Percentiles rank a stretch among this genome's conserved stretches.
Conservation (phyloP, 345 rosid species). For the Eucalyptus sp. region DNA sequence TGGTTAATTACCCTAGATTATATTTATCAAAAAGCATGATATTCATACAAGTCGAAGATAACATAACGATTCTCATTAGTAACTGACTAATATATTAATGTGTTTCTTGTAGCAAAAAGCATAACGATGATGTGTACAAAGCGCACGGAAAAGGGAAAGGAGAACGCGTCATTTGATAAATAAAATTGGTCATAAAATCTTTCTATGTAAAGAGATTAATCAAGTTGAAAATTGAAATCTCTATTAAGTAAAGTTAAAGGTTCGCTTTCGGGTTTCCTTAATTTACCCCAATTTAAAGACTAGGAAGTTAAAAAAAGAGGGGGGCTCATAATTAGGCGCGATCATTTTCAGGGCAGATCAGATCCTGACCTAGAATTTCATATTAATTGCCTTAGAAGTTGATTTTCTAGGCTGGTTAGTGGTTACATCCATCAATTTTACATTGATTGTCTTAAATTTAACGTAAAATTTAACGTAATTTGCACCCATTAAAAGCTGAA, state of each 20-base stretch:
- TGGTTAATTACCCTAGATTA: not conserved
- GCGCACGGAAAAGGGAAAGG: not conserved
- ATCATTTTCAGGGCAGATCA: not conserved
- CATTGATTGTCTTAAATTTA: not conserved
- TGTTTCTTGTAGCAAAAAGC: not conserved
- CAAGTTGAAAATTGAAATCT: not conserved
- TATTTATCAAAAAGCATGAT: not conserved
- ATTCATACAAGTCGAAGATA: not conserved
- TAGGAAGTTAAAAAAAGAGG: not conserved
- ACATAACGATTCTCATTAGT: not conserved
- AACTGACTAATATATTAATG: not conserved
- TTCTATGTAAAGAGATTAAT: not conserved
- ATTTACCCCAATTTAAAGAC: not conserved
- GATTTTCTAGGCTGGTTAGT: not conserved
- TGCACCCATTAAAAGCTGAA: not conserved
- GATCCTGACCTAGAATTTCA: not conserved
- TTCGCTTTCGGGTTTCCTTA: not conserved
- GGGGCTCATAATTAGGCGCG: not conserved
- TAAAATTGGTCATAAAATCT: not conserved
- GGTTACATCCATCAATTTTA: not conserved
- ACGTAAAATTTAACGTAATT: not conserved
- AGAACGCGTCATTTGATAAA: not conserved
- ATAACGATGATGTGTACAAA: not conserved
- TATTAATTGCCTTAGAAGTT: not conserved
- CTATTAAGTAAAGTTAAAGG: not conserved